A percentile compares a stretch with the other conserved stretches of the same genome.
phyloP scores from a whole-genome alignment of 345 rosid species.

The Dimocarpus longan region DNA sequence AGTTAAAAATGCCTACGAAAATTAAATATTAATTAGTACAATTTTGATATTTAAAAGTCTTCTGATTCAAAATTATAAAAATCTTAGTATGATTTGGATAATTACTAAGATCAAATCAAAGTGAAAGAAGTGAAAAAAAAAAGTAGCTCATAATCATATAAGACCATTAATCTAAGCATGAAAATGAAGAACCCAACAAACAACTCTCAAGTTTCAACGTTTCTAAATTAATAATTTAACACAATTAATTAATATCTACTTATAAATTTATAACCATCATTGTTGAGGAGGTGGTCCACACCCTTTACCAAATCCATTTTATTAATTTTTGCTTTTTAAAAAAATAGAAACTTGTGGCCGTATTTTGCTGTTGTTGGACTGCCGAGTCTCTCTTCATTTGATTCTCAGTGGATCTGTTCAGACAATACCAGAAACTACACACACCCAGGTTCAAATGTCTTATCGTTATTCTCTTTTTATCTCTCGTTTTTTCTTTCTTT shows the following conservation, averaged over 20 bases:
- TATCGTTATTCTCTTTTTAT: background rate
- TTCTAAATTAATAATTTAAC: background rate
- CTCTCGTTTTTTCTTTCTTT: background rate
- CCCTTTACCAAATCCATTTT: slow-evolving; percentile 12
- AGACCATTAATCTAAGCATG: slow-evolving; percentile 1
- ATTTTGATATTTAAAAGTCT: too few relatives aligned
- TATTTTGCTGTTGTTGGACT: background rate
- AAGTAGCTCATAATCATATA: background rate
- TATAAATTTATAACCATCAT: background rate
- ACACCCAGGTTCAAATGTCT: slow-evolving; percentile 1
- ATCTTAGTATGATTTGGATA: too few relatives aligned
- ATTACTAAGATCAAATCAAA: too few relatives aligned
- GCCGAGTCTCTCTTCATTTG: background rate
- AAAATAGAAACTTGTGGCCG: background rate
- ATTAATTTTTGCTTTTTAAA: background rate
- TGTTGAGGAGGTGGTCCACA: slow-evolving; percentile 10
- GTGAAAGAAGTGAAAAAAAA: background rate
- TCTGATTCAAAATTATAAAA: too few relatives aligned
- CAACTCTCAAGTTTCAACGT: background rate
- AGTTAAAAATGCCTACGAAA: too few relatives aligned
- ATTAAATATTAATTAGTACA: too few relatives aligned
- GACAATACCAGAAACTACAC: background rate
- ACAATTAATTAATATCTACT: background rate
- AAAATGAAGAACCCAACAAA: background rate
- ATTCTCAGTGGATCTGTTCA: slow-evolving; percentile 15